phyloP scores from a whole-genome alignment of 2,329 filamentous ascomycete genomes.

The Decorospora gaudefroyi region DNA sequence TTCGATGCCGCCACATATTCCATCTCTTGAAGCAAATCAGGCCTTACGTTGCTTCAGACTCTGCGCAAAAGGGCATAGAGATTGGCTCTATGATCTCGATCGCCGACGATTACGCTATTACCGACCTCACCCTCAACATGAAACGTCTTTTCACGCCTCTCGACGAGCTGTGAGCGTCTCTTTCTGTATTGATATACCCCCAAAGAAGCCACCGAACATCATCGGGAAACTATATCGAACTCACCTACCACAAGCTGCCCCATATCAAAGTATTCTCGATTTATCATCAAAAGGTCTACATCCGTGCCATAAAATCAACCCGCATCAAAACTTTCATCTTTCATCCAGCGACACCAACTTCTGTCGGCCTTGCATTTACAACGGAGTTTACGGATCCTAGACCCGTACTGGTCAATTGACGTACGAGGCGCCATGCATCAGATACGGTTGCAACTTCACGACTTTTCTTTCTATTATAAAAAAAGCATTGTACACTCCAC shows the following conservation, averaged over 20 bases:
- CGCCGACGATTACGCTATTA: slow-evolving; percentile 67
- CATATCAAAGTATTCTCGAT: slow-evolving; percentile 26
- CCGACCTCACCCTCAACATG: slow-evolving; percentile 71
- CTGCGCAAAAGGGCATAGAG: slow-evolving; percentile 67
- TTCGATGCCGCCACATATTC: slow-evolving; percentile 64
- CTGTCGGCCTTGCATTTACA: slow-evolving; percentile 35
- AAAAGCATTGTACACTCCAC: slow-evolving; percentile 47
- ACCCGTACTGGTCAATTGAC: slow-evolving; percentile 11
- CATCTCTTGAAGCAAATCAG: slow-evolving; percentile 64
- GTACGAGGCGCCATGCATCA: slow-evolving; percentile 25
- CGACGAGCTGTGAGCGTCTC: slow-evolving; percentile 28
- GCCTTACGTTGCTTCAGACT: slow-evolving; percentile 65
- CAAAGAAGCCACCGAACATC: slow-evolving; percentile 6
- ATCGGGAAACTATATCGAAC: slow-evolving; percentile 4
- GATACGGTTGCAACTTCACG: slow-evolving; percentile 26
- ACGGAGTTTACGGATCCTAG: slow-evolving; percentile 35
- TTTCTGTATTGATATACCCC: slow-evolving; percentile 4
- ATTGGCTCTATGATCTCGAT: slow-evolving; percentile 70
- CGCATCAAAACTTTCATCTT: slow-evolving; percentile 16
- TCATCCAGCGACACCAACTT: slow-evolving; percentile 16
- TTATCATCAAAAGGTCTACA: slow-evolving; percentile 28
- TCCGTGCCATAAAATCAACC: slow-evolving; percentile 12
- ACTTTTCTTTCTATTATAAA: slow-evolving; percentile 27
- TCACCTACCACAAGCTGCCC: slow-evolving; percentile 14
- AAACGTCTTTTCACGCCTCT: slow-evolving; percentile 69